A percentile compares a stretch with the other conserved stretches of the same genome.
These are phyloP conservation scores for Linnemannia elongata DNA, from an alignment of 192 early-diverging fungal genomes.

Conservation along the genomic window DNA sequence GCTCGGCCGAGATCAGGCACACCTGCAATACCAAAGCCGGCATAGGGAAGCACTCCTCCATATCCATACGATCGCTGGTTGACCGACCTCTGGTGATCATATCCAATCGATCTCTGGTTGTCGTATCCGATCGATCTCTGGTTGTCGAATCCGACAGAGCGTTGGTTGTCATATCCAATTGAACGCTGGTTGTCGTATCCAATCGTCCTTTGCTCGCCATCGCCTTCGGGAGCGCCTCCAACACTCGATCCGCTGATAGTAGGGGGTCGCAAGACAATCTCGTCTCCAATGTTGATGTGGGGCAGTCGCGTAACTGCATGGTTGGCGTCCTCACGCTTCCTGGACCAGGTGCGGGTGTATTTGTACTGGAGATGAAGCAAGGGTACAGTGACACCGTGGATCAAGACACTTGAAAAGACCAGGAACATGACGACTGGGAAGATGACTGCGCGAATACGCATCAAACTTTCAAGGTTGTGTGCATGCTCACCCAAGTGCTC, in stretches of 20 bases:
- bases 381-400: conserved; percentile 87
- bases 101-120: conserved; percentile 43
- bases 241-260: conserved; percentile 40
- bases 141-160: conserved; percentile 42
- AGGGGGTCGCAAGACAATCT: conserved; percentile 51
- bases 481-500: conserved; percentile 31
- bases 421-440: conserved; percentile 77
- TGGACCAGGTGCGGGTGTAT: conserved; percentile 53
- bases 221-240: conserved; percentile 17
- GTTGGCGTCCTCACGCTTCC: conserved; percentile 51
- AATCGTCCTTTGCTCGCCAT: conserved; percentile 24
- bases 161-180: conserved; percentile 44
- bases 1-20: conserved; percentile 44
- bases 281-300: conserved; percentile 57
- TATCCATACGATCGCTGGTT: conserved; percentile 50
- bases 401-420: conserved; percentile 85
- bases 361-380: conserved; percentile 73
- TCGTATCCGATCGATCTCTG: conserved; percentile 42
- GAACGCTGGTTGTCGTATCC: conserved; percentile 39
- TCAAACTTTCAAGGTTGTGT: neutral
- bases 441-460: conserved; percentile 47
- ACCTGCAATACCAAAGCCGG: conserved; percentile 49
- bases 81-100: conserved; percentile 44
- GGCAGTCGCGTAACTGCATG: conserved; percentile 46
- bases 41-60: conserved; percentile 33